Percentiles rank a stretch among this genome's conserved stretches.
Conservation (phyloP, 805 yeast species). For the Grigorovia humatica region DNA sequence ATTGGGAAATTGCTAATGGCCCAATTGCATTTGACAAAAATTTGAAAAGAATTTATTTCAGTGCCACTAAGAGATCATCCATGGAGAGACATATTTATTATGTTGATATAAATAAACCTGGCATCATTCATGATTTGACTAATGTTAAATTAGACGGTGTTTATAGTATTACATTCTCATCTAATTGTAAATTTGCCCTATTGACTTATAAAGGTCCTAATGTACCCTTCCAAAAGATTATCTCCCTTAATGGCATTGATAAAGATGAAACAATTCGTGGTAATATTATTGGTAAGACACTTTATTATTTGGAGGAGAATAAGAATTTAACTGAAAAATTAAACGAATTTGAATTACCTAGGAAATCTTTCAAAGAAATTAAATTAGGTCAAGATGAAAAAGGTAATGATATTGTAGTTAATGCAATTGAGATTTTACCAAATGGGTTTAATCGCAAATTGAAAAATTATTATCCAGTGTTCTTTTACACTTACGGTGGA, state of each 20-base stretch:
- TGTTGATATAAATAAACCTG: conserved; percentile 41
- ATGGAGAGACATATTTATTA: conserved; percentile 77
- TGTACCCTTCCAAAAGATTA: conserved; percentile 66
- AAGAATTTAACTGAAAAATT: conserved; percentile 32
- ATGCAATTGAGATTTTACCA: conserved; percentile 71
- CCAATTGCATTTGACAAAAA: conserved; percentile 51
- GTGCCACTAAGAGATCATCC: conserved; percentile 68
- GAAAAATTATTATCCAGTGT: conserved; percentile 60
- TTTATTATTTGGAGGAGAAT: conserved; percentile 32
- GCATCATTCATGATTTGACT: conserved; percentile 35
- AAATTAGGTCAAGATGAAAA: conserved; percentile 41
- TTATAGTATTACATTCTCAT: conserved; percentile 63
- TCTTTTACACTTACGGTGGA: conserved; percentile 90
- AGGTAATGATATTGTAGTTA: conserved; percentile 39
- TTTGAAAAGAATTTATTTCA: conserved; percentile 43
- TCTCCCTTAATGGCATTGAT: conserved; percentile 35
- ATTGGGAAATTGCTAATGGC: conserved; percentile 85
- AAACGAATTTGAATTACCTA: conserved; percentile 45
- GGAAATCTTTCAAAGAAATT: conserved; percentile 41
- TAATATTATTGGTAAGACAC: conserved; percentile 21
- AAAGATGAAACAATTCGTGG: conserved; percentile 6
- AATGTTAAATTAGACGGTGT: conserved; percentile 49
- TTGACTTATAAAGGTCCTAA: conserved; percentile 70
- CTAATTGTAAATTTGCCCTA: conserved; percentile 64
- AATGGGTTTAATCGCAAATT: conserved; percentile 47